These are phyloP conservation scores for Pigoraptor vietnamica DNA, from an alignment of 78 protist genomes.

Conservation along the genomic window DNA sequence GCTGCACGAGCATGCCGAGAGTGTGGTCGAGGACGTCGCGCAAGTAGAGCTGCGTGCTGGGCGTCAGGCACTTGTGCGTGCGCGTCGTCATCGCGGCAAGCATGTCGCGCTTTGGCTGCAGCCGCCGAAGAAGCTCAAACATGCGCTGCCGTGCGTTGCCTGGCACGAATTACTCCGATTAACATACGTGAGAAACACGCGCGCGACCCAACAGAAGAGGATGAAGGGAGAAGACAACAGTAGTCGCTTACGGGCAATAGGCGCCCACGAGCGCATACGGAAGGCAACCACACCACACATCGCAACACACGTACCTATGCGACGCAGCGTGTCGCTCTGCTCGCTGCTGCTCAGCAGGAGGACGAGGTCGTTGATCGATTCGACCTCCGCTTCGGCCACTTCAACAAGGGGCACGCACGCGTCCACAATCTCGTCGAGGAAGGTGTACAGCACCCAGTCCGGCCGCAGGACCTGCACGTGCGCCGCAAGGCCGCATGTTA, in stretches of 20 bases:
- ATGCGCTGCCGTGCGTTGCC: slow-evolving; percentile 1
- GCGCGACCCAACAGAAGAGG: too few species aligned
- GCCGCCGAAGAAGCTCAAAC: background rate
- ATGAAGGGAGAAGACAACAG: too few species aligned
- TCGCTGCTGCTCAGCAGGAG: background rate
- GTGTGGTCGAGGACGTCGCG: slow-evolving; percentile 19
- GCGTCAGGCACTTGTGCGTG: background rate
- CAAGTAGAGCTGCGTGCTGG: background rate
- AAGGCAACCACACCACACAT: too few species aligned
- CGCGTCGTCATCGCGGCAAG: background rate
- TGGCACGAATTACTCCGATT: too few species aligned
- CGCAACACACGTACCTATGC: too few species aligned
- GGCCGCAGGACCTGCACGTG: background rate
- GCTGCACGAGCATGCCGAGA: background rate
- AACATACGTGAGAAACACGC: too few species aligned
- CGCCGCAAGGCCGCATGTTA: too few species aligned
- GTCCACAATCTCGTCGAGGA: slow-evolving; percentile 26
- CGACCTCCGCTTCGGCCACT: slow-evolving; percentile 6
- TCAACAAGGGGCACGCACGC: background rate
- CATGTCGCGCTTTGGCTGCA: slow-evolving; percentile 24
- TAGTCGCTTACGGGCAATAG: too few species aligned
- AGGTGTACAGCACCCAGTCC: slow-evolving; percentile 24
- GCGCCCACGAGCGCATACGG: too few species aligned
- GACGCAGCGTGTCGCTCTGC: slow-evolving; percentile 1
- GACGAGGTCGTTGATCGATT: slow-evolving; percentile 23